A percentile compares a stretch with the other conserved stretches of the same genome.
Conservation (phyloP, 495 filamentous ascomycete genomes). For the Hypomontagnella monticulosa region DNA sequence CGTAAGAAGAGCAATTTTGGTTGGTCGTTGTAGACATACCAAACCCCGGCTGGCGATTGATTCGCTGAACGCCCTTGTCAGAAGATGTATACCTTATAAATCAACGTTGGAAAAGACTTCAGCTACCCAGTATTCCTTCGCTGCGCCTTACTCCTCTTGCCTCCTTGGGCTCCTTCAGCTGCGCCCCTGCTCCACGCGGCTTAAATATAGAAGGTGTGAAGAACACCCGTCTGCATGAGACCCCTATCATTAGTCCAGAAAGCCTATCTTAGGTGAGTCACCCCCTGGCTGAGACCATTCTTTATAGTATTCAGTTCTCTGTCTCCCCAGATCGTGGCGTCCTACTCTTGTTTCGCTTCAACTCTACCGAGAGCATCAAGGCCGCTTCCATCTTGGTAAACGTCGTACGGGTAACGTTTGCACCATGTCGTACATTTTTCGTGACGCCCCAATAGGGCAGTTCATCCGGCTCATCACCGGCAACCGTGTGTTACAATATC, state of each 20-base stretch:
- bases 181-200: neutral
- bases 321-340: neutral
- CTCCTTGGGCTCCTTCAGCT: neutral
- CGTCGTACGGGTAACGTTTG: neutral
- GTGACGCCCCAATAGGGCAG: slow-evolving; percentile 66
- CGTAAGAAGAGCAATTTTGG: too few relatives aligned
- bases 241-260: neutral
- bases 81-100: too few relatives aligned
- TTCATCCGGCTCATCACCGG: slow-evolving; percentile 59
- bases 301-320: neutral
- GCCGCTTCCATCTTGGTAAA: neutral
- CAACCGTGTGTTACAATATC: slow-evolving; percentile 62
- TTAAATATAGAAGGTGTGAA: slow-evolving; percentile 10
- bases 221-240: slow-evolving; percentile 6
- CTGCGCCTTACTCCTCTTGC: too few relatives aligned
- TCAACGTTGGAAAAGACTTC: too few relatives aligned
- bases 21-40: too few relatives aligned
- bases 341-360: neutral
- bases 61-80: too few relatives aligned
- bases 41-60: too few relatives aligned
- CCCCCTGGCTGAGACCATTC: neutral
- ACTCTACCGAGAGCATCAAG: neutral
- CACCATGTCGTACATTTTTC: slow-evolving; percentile 46
- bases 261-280: slow-evolving; percentile 15
- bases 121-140: too few relatives aligned